Evolutionary conservation across 768 basidiomycete genomes (phyloP).

Genomic region (Holtermanniella nyarrowii): DNA sequence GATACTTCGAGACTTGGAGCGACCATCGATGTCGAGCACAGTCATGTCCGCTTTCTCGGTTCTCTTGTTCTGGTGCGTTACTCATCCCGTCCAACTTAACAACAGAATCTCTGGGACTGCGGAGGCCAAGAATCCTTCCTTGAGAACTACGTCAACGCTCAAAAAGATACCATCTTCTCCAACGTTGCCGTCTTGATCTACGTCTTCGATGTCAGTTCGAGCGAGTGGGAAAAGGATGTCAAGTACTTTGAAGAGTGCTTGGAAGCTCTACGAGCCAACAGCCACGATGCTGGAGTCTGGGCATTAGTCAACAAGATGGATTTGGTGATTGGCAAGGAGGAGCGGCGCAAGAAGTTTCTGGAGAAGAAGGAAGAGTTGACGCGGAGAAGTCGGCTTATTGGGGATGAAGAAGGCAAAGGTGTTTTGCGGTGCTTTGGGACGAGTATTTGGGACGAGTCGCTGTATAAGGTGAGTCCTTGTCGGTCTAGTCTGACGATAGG

Average conservation of each 20-base stretch:
- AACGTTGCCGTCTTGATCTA: constrained; percentile 97
- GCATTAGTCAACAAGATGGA: constrained; percentile 98
- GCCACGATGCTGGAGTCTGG: constrained; percentile 64
- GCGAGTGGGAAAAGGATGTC: constrained; percentile 70
- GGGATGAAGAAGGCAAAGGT: constrained; percentile 34
- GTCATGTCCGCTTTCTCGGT: constrained; percentile 91
- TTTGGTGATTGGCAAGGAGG: constrained; percentile 50
- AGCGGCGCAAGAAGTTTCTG: constrained; percentile 53
- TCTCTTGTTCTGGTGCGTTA: constrained; percentile 63
- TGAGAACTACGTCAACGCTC: constrained; percentile 86
- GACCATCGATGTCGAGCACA: constrained; percentile 96
- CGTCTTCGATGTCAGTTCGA: constrained; percentile 88
- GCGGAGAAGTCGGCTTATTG: constrained; percentile 52
- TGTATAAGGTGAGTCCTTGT: constrained; percentile 63
- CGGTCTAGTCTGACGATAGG: constrained; percentile 46
- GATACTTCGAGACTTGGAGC: constrained; percentile 84
- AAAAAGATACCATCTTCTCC: constrained; percentile 88
- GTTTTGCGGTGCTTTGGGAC: constrained; percentile 72
- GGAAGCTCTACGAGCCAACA: constrained; percentile 52
- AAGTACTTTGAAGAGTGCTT: constrained; percentile 89
- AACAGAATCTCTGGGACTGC: constrained; percentile 84
- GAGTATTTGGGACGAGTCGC: constrained; percentile 91
- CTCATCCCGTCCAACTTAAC: neutral
- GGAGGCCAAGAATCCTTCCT: constrained; percentile 97
- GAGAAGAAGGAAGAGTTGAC: constrained; percentile 63